Base-by-base conservation (phyloP, 2,329 filamentous ascomycete species). In the Aspergillus clavatus region DNA sequence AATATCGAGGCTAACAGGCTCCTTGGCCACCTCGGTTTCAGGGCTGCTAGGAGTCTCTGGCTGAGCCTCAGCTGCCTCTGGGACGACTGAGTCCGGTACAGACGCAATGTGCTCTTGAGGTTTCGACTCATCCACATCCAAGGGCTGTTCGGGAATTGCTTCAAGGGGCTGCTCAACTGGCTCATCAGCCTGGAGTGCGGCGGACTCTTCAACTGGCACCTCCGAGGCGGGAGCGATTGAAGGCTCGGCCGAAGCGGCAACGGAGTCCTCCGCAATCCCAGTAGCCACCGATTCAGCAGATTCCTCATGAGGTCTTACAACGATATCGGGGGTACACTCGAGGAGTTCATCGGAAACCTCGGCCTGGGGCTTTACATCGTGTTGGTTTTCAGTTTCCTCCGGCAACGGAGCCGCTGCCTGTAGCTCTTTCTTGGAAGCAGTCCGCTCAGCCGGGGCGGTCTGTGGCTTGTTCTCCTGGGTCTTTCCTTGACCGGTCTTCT, bases 51-150 rank as follows among this genome's bases (percentile, higher is more conserved):
- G 16, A 35, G 18, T 10, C 31, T 35, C 18, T 14, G 47, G 38
- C 11, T 48, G 31, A 23, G 45, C 43, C 36, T 47, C 37, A 19
- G 38, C 27, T 79, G 81, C 50, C 63, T 84, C n/a, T 72, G 75
- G 6, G 79, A 75, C 12, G 80, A 82, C 36, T 23, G 54, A 46
- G 11, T 36, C 31, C 23, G 47, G 35, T 21, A 24, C 36, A 3
- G 49, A 45, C n/a, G 18, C 18, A 38, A 27, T n/a, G 8, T 38
- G 5, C n/a, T 40, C 26, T 22, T 49, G 50, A 3, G 37, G 12
- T 14, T 50, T 45, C 7, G 28, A 27, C 5, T 44, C 16, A 12
- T 58, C 48, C 22, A 24, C 27, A 23, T 41, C 33, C 24, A 31
- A 43, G 35, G 22, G 36, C 27, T 23, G 19, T 28, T 50, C 44